Evolutionary conservation across 352 stramenopile genomes (phyloP).

Genomic region (Saprolegnia parasitica): DNA sequence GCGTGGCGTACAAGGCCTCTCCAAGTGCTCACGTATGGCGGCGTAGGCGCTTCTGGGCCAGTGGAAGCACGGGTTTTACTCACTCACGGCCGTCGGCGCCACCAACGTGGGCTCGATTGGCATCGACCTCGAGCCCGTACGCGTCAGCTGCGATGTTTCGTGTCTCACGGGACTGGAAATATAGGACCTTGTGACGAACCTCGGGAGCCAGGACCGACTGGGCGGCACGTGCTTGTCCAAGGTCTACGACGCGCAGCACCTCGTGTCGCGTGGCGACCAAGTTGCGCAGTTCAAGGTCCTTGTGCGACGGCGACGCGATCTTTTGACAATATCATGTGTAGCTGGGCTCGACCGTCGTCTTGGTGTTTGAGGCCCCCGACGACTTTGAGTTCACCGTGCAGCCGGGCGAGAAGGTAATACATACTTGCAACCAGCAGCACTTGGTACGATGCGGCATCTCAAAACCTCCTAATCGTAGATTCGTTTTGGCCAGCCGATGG

Average conservation of each 20-base stretch:
- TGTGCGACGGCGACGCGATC: too few species aligned
- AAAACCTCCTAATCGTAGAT: neutral
- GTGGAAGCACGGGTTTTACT: constrained; percentile 81
- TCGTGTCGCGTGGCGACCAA: constrained; percentile 53
- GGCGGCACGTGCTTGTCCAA: constrained; percentile 54
- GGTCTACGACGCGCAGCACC: constrained; percentile 40
- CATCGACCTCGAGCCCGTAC: constrained; percentile 52
- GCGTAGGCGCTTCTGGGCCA: constrained; percentile 50
- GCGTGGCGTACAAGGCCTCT: neutral
- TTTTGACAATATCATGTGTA: too few species aligned
- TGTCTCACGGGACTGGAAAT: neutral
- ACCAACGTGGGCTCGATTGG: constrained; percentile 85
- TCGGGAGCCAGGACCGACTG: constrained; percentile 45
- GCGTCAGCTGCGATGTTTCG: neutral
- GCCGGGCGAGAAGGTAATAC: constrained; percentile 60
- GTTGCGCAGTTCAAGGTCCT: constrained; percentile 75
- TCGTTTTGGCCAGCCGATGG: constrained; percentile 21
- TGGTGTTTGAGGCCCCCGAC: constrained; percentile 76
- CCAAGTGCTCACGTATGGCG: too few species aligned
- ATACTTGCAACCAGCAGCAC: neutral
- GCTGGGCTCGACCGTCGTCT: constrained; percentile 79
- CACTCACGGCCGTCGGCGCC: constrained; percentile 74
- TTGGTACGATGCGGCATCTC: neutral
- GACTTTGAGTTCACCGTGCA: constrained; percentile 72
- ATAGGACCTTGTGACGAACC: constrained; percentile 57